Evolutionary conservation across 768 basidiomycete species (phyloP), one percentile per base, ranked within the genome.

Genomic region (Leccinellum albellum): DNA sequence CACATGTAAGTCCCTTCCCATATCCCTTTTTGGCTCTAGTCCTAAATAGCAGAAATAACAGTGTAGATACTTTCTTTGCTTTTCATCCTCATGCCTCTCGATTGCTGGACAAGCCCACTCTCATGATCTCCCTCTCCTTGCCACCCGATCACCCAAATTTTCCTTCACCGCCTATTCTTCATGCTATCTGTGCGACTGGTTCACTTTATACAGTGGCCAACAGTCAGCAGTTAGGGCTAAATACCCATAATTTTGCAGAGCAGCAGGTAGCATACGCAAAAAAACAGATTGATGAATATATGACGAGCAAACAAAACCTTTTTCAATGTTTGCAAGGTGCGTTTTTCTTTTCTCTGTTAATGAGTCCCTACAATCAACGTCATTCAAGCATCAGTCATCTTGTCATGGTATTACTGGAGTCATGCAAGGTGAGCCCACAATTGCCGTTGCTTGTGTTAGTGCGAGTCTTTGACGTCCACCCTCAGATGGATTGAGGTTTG

Each of bases 131-230:
- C 1, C 78, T 94, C 42, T 73, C 80, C 0, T 73, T 90, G 5
- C 82, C 88, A 1, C 86, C 87, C 0, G 79, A 76, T 23, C 87
- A 91, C 61, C 80, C 84, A 4, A 82, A 85, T 55, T 95, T 92
- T 64, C 93, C 93, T 8, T 78, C 80, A 31, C 67, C 80, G 6
- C 79, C 86, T 9, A 72, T 93, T 40, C 79, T 95, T 0, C 92
- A 95, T 66, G 89, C 90, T n/a, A 89, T 95, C 50, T 92, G 91
- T 70, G 91, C 90, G 2, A 77, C 87, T 33, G 86, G 88, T 15
- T 86, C 89, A 56, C 73, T 87, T 21, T 91, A 91, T 61, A 91
- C 88, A 1, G 83, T 85, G 15, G 85, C 83, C 3, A 82, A 46
- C 26, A 56, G 56, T 50, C 63, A 58, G 21, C 55, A 60, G 15